Evolutionary conservation across 129 eudicot species (phyloP).

Genomic region (Scalesia atractyloides): DNA sequence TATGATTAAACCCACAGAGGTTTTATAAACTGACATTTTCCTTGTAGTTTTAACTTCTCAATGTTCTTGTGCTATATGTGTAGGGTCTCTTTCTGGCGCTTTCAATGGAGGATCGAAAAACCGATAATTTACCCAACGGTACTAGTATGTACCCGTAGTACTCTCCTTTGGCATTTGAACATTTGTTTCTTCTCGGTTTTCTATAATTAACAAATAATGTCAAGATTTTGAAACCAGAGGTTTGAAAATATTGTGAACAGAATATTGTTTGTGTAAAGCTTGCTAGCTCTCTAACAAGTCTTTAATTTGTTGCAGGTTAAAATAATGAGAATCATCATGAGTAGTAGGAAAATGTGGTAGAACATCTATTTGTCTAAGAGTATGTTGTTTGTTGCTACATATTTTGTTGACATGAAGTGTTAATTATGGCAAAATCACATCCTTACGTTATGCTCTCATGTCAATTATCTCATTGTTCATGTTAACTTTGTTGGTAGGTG

Average conservation of each 20-base stretch:
- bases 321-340: neutral
- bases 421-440: neutral
- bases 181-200: neutral
- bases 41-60: neutral
- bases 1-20: neutral
- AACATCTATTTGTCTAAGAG: neutral
- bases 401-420: constrained; percentile 1
- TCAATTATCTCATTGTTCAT: too few species aligned
- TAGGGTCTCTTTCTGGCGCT: constrained; percentile 18
- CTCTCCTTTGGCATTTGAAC: constrained; percentile 4
- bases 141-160: constrained; percentile 7
- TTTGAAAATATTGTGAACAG: too few species aligned
- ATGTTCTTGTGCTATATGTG: constrained; percentile 4
- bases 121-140: constrained; percentile 22
- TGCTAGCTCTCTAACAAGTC: too few species aligned
- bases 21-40: neutral
- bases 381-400: neutral
- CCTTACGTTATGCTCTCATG: neutral
- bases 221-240: too few species aligned
- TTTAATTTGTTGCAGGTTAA: neutral
- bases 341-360: neutral
- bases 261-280: too few species aligned
- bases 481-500: too few species aligned
- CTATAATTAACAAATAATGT: neutral
- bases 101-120: constrained; percentile 24